Conservation (phyloP, 1,284 basidiomycete species). For the Leccinum fallax region DNA sequence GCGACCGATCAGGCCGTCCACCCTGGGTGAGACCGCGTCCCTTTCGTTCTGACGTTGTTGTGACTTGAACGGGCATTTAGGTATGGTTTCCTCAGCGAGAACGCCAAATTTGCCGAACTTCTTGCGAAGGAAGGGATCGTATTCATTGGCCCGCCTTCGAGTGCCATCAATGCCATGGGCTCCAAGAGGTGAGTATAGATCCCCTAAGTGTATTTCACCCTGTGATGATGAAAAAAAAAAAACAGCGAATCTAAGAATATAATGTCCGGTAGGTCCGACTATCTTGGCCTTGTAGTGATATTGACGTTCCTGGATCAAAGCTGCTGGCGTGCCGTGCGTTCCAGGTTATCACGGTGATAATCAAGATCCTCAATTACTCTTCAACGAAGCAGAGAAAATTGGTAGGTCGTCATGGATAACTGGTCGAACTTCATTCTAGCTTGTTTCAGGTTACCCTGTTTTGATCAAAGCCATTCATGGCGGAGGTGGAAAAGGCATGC, state of each 20-base stretch:
- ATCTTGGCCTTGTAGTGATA: background rate
- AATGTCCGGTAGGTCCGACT: slow-evolving; percentile 67
- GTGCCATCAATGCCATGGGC: slow-evolving; percentile 93
- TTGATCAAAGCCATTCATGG: slow-evolving; percentile 96
- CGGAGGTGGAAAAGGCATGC: slow-evolving; percentile 97
- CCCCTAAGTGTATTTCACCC: background rate
- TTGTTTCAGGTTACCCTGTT: slow-evolving; percentile 75
- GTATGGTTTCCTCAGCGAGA: slow-evolving; percentile 93
- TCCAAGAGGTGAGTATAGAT: slow-evolving; percentile 65
- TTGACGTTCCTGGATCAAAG: slow-evolving; percentile 39
- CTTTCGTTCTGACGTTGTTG: background rate
- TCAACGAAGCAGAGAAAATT: slow-evolving; percentile 71
- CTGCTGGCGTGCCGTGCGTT: slow-evolving; percentile 90
- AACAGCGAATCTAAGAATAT: slow-evolving; percentile 84
- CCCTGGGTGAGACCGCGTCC: slow-evolving; percentile 58
- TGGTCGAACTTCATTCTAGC: background rate
- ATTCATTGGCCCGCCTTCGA: slow-evolving; percentile 94
- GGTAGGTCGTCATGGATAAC: slow-evolving; percentile 42
- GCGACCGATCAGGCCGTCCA: slow-evolving; percentile 65
- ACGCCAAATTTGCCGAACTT: slow-evolving; percentile 85
- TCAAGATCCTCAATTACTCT: slow-evolving; percentile 69
- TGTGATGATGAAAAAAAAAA: slow-evolving; percentile 3
- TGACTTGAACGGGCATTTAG: slow-evolving; percentile 38
- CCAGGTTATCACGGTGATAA: slow-evolving; percentile 86
- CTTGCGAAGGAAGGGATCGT: slow-evolving; percentile 89